Base-by-base conservation (phyloP, 495 filamentous ascomycete species). In the Penicillium soppii region DNA sequence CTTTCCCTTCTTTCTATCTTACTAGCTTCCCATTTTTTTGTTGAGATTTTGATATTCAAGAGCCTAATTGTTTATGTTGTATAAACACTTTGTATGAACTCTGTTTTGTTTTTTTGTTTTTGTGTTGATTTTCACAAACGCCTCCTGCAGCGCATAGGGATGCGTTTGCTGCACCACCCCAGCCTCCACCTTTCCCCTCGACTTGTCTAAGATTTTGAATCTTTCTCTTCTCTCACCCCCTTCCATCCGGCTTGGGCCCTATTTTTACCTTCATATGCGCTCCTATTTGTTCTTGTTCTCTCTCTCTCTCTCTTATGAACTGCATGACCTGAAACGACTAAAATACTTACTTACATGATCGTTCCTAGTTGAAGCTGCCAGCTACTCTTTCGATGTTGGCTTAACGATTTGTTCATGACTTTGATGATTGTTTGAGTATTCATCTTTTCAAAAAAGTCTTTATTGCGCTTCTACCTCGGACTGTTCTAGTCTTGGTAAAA, bases 331-430 rank as follows among this genome's bases (percentile, higher is more conserved):
- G 50, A 58, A 26, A 54, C 46, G 37, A 52, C 30, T 7, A 9
- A 20, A 7, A 49, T 23, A 52, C 41, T 50, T 30, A 50, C 47
- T 29, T 32, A 30, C 53, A 38, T 51, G 27, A 38, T 44, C 35
- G 27, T n/a, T n/a, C 53, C 55, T 60, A 56, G 53, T 56, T 36
- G 42, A 54, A 38, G 32, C 46, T 37, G 55, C 10, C 21, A n/a
- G 59, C 57, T 56, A 55, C 58, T 65, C n/a, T 55, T 64, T 62
- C 57, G 59, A 61, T 46, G 61, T 57, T 62, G 52, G 54, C 58
- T 61, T 66, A 69, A 84, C 75, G 81, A 83, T 73, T 67, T 72
- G n/a, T 79, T 77, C 72, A 83, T 79, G 81, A 82, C 64, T 59
- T 63, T 74, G 67, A 81, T 74, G 74, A 72, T 63, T 59, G 63